phyloP scores from a whole-genome alignment of 129 eudicot genomes.

The Centaurea solstitialis region DNA sequence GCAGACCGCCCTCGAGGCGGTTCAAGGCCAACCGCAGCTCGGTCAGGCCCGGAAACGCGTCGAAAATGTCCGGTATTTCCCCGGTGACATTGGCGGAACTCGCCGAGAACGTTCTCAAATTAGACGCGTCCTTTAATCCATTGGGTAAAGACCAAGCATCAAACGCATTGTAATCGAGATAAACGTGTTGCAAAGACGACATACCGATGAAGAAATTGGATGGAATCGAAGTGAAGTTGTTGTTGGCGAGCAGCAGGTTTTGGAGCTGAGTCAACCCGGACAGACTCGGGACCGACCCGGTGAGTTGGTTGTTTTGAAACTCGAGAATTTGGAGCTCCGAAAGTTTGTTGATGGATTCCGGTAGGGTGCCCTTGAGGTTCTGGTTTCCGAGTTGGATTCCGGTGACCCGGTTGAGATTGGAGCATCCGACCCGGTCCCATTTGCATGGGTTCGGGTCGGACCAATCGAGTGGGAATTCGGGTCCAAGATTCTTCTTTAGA shows the following conservation, averaged over 20 bases:
- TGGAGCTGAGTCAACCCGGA: constrained; percentile 52
- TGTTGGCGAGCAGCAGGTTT: constrained; percentile 35
- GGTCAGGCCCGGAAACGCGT: constrained; percentile 46
- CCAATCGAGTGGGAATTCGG: constrained; percentile 49
- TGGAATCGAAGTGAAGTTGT: constrained; percentile 41
- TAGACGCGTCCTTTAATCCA: constrained; percentile 16
- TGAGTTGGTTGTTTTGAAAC: constrained; percentile 39
- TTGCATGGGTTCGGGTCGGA: constrained; percentile 53
- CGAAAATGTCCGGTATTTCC: constrained; percentile 68
- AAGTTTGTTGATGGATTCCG: constrained; percentile 31
- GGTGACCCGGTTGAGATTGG: constrained; percentile 28
- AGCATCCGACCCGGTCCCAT: constrained; percentile 47
- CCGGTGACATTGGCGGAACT: constrained; percentile 66
- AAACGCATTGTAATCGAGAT: constrained; percentile 29
- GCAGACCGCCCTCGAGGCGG: constrained; percentile 69
- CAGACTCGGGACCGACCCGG: constrained; percentile 53
- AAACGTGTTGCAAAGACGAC: constrained; percentile 32
- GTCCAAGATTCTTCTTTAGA: constrained; percentile 38
- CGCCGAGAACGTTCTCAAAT: constrained; percentile 51
- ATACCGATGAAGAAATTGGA: constrained; percentile 31
- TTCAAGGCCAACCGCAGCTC: constrained; percentile 55
- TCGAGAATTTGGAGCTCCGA: constrained; percentile 41
- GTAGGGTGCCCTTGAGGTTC: constrained; percentile 33
- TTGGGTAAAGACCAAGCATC: constrained; percentile 24
- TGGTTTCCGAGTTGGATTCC: constrained; percentile 22